These are phyloP conservation scores for Grammothele lineata DNA, from an alignment of 768 basidiomycete species.

Conservation along the genomic window DNA sequence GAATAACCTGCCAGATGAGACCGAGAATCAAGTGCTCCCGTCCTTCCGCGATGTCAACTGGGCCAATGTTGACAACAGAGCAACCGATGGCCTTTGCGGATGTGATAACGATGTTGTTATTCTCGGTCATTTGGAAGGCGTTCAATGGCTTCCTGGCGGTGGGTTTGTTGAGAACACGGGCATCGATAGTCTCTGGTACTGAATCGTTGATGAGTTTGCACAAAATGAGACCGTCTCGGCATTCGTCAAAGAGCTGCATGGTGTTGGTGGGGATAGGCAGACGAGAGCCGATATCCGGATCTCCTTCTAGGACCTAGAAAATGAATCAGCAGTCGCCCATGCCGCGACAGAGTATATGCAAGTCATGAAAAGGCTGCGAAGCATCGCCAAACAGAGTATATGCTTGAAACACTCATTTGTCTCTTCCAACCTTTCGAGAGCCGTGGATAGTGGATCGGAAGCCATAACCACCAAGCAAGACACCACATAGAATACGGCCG, in stretches of 20 bases:
- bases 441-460: too few relatives aligned
- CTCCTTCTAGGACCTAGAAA: slow-evolving; percentile 82
- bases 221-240: slow-evolving; percentile 90
- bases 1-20: slow-evolving; percentile 98
- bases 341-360: too few relatives aligned
- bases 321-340: too few relatives aligned
- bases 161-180: slow-evolving; percentile 94
- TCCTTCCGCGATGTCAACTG: slow-evolving; percentile 87
- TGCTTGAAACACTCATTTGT: too few relatives aligned
- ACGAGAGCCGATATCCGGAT: slow-evolving; percentile 75
- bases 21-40: slow-evolving; percentile 96
- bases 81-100: slow-evolving; percentile 98
- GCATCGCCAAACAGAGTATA: slow-evolving; percentile 5
- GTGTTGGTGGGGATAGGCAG: slow-evolving; percentile 93
- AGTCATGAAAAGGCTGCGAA: too few relatives aligned
- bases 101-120: slow-evolving; percentile 99
- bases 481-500: too few relatives aligned
- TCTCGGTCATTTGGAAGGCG: slow-evolving; percentile 98
- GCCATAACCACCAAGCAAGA: too few relatives aligned
- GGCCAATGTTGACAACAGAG: slow-evolving; percentile 97
- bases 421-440: too few relatives aligned
- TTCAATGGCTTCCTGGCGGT: slow-evolving; percentile 79
- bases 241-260: slow-evolving; percentile 98
- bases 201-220: slow-evolving; percentile 99
- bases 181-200: slow-evolving; percentile 98